Conservation (phyloP, 257 asterid species). For the Solanum peruvianum region DNA sequence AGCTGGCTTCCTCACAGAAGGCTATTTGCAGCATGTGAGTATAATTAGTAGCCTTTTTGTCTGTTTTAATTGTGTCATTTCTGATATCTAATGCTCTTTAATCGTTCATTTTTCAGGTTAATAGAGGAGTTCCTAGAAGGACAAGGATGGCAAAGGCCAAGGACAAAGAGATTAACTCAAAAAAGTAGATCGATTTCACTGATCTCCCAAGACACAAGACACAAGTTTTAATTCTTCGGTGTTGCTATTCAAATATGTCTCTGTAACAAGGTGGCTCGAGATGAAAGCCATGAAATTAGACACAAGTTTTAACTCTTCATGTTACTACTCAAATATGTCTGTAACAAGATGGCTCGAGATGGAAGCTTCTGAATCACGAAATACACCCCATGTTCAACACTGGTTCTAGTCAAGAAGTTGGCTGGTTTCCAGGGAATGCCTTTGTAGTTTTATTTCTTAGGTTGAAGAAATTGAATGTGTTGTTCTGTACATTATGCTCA, state of each 20-base stretch:
- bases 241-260: neutral
- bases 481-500: neutral
- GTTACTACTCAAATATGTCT: neutral
- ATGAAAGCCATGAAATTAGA: neutral
- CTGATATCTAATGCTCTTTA: neutral
- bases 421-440: neutral
- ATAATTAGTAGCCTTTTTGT: neutral
- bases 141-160: slow-evolving; percentile 39
- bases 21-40: slow-evolving; percentile 84
- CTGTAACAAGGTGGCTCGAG: neutral
- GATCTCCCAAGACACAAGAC: neutral
- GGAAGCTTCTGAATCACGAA: neutral
- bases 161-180: slow-evolving; percentile 12
- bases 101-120: slow-evolving; percentile 35
- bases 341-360: neutral
- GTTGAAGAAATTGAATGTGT: neutral
- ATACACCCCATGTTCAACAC: neutral
- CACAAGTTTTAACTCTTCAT: neutral
- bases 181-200: slow-evolving; percentile 7
- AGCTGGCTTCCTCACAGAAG: slow-evolving; percentile 84
- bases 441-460: neutral
- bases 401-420: neutral
- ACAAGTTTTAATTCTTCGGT: neutral
- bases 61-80: neutral
- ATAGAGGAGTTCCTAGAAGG: slow-evolving; percentile 74